Conservation (phyloP, 129 eudicot species). For the Chrysanthemum seticuspe region DNA sequence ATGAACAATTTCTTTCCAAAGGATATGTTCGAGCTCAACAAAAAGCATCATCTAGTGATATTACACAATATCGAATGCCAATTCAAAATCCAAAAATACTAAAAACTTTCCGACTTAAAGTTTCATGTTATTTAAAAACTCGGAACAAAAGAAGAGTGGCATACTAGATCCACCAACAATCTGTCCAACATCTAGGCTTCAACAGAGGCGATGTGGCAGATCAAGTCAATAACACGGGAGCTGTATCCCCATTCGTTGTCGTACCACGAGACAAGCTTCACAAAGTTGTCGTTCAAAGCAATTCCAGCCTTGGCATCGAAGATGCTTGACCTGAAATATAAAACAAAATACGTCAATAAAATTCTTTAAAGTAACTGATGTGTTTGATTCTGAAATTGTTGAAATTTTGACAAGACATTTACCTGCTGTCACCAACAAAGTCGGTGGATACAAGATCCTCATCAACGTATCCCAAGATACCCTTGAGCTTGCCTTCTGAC, state of each 20-base stretch:
- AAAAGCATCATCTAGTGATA: no score
- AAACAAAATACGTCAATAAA: no score
- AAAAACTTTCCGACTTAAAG: not conserved
- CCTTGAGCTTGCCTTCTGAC: constrained; percentile 12
- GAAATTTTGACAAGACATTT: no score
- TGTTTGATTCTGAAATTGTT: no score
- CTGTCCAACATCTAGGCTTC: constrained; percentile 21
- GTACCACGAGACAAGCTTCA: constrained; percentile 70
- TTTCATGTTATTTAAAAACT: not conserved
- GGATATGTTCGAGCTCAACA: no score
- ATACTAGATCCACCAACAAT: not conserved
- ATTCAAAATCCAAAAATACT: constrained; percentile 1
- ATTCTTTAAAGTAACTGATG: not conserved
- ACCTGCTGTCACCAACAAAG: constrained; percentile 9
- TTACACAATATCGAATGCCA: not conserved
- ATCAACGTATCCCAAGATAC: constrained; percentile 4
- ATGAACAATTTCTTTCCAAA: no score
- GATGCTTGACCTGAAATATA: constrained; percentile 55
- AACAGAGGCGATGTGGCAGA: constrained; percentile 54
- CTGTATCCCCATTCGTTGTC: constrained; percentile 84
- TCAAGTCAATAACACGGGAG: constrained; percentile 63
- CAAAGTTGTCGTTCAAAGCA: constrained; percentile 59
- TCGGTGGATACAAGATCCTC: constrained; percentile 2
- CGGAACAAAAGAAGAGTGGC: not conserved
- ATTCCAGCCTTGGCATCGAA: constrained; percentile 83